Base-by-base conservation (phyloP, 352 stramenopile genomes). In the Phytophthora hybrid region DNA sequence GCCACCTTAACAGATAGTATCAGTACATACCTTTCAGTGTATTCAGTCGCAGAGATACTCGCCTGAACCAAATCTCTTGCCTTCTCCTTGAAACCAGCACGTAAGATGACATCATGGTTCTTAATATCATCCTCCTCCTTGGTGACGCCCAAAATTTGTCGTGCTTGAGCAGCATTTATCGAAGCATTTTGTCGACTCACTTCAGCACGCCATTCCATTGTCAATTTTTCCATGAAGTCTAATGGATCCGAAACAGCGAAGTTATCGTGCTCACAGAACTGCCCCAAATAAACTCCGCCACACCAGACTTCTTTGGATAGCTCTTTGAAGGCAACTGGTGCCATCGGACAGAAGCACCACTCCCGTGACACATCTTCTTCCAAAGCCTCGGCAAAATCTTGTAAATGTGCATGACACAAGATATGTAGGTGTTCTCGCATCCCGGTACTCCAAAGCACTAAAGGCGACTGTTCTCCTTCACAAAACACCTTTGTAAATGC, bases 391-490 rank as follows among this genome's bases (percentile, higher is more conserved):
- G 94, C 77, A 81, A 98, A 98, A 73, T 98, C 95, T 51, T 93
- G 83, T n/a, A 99, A 71, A 80, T 99, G 97, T 13, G 94, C 85
- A 0, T 90, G 57, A 39, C 98, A 95, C 79, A 93, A 88, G 11
- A 92, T 81, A 29, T 97, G 89, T 2, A 99, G 71, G 62, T 98
- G 87, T 19, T 87, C 84, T 10, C 94, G 85, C 97, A 99, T 99
- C 0, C 93, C 81, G n/a, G 80, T 67, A 66, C 83, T 98, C 97
- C 97, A 99, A 73, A 99, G 96, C 4, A 99, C 95, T 51, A 97
- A 84, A 19, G 97, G 93, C 1, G 94, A 98, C 55, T 92, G 77
- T 19, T 90, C 83, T 34, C 95, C 83, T 18, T 92, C 87, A 32
- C 81, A 91, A 61, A 98, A 98, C 7, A 98, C 76, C 26, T 97